phyloP scores from a whole-genome alignment of 2,329 filamentous ascomycete genomes.

The Exophiala sideris region DNA sequence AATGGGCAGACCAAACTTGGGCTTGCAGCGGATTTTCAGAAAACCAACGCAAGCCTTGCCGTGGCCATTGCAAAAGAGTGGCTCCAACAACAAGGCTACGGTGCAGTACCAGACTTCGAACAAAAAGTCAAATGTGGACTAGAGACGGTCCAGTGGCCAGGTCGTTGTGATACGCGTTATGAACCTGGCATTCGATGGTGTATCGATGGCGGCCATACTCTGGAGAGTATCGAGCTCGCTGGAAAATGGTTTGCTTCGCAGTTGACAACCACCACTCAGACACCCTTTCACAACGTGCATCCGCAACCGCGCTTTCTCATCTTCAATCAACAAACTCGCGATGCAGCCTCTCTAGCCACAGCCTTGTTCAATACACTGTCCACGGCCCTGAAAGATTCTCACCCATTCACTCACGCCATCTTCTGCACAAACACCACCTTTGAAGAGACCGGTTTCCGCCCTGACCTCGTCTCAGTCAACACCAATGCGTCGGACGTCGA shows the following conservation, averaged over 20 bases:
- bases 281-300: conserved; percentile 20
- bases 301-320: conserved; percentile 59
- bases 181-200: conserved; percentile 66
- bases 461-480: conserved; percentile 63
- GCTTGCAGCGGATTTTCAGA: conserved; percentile 61
- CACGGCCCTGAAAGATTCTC: conserved; percentile 36
- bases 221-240: conserved; percentile 74
- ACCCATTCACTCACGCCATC: conserved; percentile 67
- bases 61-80: conserved; percentile 47
- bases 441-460: conserved; percentile 57
- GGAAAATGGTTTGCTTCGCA: conserved; percentile 70
- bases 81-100: conserved; percentile 37
- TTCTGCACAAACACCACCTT: conserved; percentile 78
- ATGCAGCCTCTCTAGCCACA: conserved; percentile 64
- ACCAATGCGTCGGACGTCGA: conserved; percentile 57
- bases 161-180: conserved; percentile 69
- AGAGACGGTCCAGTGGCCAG: conserved; percentile 64
- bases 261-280: conserved; percentile 36
- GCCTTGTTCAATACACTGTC: conserved; percentile 59
- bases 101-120: conserved; percentile 1
- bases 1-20: conserved; percentile 53
- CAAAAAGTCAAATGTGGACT: conserved; percentile 61
- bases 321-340: conserved; percentile 90
- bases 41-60: conserved; percentile 60
- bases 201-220: conserved; percentile 83